Base-by-base conservation (phyloP, 805 yeast genomes). In the Hanseniaspora valbyensis region DNA sequence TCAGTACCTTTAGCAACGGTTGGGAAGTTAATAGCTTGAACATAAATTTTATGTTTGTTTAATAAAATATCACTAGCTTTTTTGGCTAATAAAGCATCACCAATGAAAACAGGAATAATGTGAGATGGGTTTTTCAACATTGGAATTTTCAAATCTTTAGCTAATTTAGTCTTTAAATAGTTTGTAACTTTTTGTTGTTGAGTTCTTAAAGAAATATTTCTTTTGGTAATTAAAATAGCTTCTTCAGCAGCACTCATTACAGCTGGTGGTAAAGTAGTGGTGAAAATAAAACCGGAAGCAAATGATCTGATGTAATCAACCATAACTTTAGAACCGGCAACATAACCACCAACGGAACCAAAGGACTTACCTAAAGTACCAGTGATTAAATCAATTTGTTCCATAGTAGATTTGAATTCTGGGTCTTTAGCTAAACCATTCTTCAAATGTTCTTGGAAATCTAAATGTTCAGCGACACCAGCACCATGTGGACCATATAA, bases 401-500 rank as follows among this genome's bases (percentile, higher is more conserved):
- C 89, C 85, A 83, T 77, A 32, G 83, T 83, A 9, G 95, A 80
- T 52, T 71, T 66, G 38, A 59, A 56, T 5, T 50, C 54, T 41
- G 57, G 59, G 43, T 68, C 66, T 56, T 78, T 76, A 16, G 26
- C 18, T 19, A 41, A 29, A 57, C 92, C 92, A 14, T 80, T 66
- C 53, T 70, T 64, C 61, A 85, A 77, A 64, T 90, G 95, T 50
- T 80, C 79, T 42, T 85, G 85, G 59, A 88, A 92, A 68, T 92
- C 86, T 60, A 83, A 73, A 66, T 92, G 98, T 68, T 92, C 99
- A 43, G 97, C 96, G 50, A 92, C 97, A 70, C 99, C 99, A 30
- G 96, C 98, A 63, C 99, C 99, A 61, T 85, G 95, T 54, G 99
- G 97, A 60, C 99, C 99, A 64, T 92, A 92, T 81, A 92, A 77